Conservation (phyloP, 768 basidiomycete genomes). For the Boletus vermiculosoides region DNA sequence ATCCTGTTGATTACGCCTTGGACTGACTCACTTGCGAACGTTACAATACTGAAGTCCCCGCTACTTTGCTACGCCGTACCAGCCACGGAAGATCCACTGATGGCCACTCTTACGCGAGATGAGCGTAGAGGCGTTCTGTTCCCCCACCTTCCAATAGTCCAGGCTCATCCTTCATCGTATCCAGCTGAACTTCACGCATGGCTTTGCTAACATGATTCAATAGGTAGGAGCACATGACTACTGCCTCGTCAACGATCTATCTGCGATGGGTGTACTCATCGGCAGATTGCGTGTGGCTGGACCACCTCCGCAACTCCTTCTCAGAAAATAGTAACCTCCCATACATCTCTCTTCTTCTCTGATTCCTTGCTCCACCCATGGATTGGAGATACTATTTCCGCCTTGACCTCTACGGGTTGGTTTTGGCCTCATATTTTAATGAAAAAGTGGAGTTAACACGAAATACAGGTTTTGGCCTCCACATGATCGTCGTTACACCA, state of each 20-base stretch:
- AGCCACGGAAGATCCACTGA: background rate
- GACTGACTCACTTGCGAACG: background rate
- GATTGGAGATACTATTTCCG: background rate
- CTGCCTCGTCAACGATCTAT: background rate
- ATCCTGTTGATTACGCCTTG: background rate
- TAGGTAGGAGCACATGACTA: background rate
- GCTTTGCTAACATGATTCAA: background rate
- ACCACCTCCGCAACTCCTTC: background rate
- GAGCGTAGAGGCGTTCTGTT: background rate
- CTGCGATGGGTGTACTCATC: background rate
- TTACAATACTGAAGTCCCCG: too few species aligned
- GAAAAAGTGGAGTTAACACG: too few species aligned
- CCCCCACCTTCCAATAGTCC: background rate
- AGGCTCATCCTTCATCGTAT: background rate
- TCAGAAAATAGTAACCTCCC: background rate
- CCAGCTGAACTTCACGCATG: background rate
- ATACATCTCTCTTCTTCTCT: background rate
- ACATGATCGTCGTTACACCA: background rate
- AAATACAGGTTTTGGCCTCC: background rate
- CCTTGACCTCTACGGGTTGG: background rate
- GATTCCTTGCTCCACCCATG: too few species aligned
- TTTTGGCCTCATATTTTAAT: too few species aligned
- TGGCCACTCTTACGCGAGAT: background rate
- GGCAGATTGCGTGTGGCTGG: too few species aligned
- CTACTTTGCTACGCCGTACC: background rate